Percentiles rank a stretch among this genome's conserved stretches.
Evolutionary conservation across 2,329 filamentous ascomycete genomes (phyloP).

Genomic region (Dichotomopilus funicola): DNA sequence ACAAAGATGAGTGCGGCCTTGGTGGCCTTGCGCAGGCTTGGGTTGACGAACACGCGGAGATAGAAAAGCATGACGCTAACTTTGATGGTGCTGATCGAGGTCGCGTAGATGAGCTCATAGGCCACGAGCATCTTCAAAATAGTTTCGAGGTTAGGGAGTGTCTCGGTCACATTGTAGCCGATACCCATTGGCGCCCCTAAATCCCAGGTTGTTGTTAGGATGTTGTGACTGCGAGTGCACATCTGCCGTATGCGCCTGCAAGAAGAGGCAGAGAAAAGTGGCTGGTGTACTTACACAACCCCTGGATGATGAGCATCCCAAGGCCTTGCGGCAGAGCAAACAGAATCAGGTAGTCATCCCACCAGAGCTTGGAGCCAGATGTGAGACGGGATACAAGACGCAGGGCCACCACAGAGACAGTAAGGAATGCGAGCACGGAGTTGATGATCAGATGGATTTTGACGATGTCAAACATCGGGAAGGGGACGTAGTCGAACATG

Average conservation of each 20-base stretch:
- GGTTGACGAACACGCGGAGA: slow-evolving; percentile 35
- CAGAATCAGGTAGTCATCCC: slow-evolving; percentile 35
- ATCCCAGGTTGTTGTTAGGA: background rate
- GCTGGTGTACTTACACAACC: slow-evolving; percentile 24
- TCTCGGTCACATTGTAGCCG: slow-evolving; percentile 23
- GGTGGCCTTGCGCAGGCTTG: slow-evolving; percentile 27
- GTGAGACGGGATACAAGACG: slow-evolving; percentile 26
- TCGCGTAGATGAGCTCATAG: slow-evolving; percentile 33
- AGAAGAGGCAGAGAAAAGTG: background rate
- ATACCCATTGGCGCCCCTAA: slow-evolving; percentile 23
- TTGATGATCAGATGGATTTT: slow-evolving; percentile 26
- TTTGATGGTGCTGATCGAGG: slow-evolving; percentile 33
- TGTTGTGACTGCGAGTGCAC: slow-evolving; percentile 10
- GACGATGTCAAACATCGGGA: slow-evolving; percentile 22
- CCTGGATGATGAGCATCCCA: slow-evolving; percentile 28
- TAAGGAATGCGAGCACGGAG: slow-evolving; percentile 20
- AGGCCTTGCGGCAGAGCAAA: slow-evolving; percentile 29
- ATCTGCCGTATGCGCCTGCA: too few species aligned
- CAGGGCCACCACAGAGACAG: slow-evolving; percentile 22
- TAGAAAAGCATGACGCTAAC: slow-evolving; percentile 38
- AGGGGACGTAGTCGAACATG: slow-evolving; percentile 15
- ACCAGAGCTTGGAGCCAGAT: slow-evolving; percentile 27
- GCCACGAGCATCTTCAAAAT: slow-evolving; percentile 31
- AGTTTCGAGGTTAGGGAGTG: slow-evolving; percentile 22
- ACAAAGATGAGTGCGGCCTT: slow-evolving; percentile 26